Conservation (phyloP, 371 early-diverging fungal genomes). For the Mortierella polycephala region DNA sequence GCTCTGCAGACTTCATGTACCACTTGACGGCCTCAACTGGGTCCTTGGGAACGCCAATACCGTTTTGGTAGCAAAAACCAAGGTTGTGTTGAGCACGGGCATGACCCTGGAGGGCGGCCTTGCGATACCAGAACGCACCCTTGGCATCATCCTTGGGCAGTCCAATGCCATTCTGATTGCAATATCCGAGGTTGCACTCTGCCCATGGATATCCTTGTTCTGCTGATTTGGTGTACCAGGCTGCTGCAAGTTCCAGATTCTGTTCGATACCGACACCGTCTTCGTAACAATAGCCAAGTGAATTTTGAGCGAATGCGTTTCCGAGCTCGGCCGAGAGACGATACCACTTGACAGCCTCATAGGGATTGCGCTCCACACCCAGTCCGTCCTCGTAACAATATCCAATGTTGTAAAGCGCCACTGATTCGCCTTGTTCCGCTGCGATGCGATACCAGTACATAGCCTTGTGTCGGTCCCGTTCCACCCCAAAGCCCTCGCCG, state of each 20-base stretch:
- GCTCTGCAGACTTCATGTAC: slow-evolving; percentile 79
- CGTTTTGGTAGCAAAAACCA: slow-evolving; percentile 85
- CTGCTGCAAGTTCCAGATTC: slow-evolving; percentile 68
- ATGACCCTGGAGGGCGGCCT: slow-evolving; percentile 79
- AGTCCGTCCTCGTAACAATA: slow-evolving; percentile 86
- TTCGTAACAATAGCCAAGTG: slow-evolving; percentile 82
- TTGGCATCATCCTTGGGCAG: slow-evolving; percentile 61
- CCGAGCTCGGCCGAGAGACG: slow-evolving; percentile 72
- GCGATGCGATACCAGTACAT: slow-evolving; percentile 74
- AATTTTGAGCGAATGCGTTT: slow-evolving; percentile 84
- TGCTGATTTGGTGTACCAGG: slow-evolving; percentile 79
- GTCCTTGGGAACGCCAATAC: slow-evolving; percentile 76
- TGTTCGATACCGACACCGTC: slow-evolving; percentile 78
- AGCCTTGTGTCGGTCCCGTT: slow-evolving; percentile 68
- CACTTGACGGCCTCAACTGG: slow-evolving; percentile 74
- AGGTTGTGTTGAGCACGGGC: slow-evolving; percentile 81
- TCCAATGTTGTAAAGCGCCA: slow-evolving; percentile 84
- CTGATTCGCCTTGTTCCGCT: slow-evolving; percentile 68
- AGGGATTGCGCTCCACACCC: slow-evolving; percentile 68
- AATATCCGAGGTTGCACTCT: slow-evolving; percentile 81
- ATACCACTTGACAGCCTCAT: slow-evolving; percentile 77
- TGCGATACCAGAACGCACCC: slow-evolving; percentile 78
- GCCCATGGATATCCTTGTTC: slow-evolving; percentile 79
- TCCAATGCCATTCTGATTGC: slow-evolving; percentile 82
- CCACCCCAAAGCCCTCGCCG: slow-evolving; percentile 80